These are phyloP conservation scores for Yamagishiella unicocca DNA, from an alignment of 139 green algal species.

Conservation along the genomic window DNA sequence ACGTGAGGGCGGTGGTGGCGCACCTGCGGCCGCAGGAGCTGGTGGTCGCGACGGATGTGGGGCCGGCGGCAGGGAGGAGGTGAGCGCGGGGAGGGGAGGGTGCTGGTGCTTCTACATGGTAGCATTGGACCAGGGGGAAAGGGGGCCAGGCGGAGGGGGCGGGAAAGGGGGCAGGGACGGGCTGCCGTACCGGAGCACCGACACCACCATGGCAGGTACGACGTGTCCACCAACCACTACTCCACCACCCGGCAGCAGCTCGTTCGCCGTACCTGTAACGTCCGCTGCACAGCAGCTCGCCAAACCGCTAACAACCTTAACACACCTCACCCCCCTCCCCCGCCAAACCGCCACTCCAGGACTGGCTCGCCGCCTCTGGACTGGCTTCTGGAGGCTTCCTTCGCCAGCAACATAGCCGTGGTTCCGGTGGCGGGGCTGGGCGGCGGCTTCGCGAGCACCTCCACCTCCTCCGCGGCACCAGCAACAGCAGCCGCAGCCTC, in stretches of 20 bases:
- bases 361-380: slow-evolving; percentile 16
- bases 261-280: too few relatives aligned
- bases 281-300: too few relatives aligned
- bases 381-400: slow-evolving; percentile 27
- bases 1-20: neutral
- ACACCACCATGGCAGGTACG: too few relatives aligned
- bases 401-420: neutral
- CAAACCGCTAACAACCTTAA: too few relatives aligned
- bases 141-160: too few relatives aligned
- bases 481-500: neutral
- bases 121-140: too few relatives aligned
- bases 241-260: too few relatives aligned
- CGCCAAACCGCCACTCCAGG: neutral
- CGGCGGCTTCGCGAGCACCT: neutral
- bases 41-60: slow-evolving; percentile 24
- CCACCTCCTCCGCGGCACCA: neutral
- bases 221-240: too few relatives aligned
- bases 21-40: slow-evolving; percentile 22
- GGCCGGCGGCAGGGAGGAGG: neutral
- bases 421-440: slow-evolving; percentile 17
- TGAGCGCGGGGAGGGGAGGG: neutral
- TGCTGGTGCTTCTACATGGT: too few relatives aligned
- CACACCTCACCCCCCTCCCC: neutral
- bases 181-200: too few relatives aligned
- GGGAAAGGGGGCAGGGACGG: too few relatives aligned